Base-by-base conservation (phyloP, 31 red algal genomes). In the Pterothamnion heteromorphum region DNA sequence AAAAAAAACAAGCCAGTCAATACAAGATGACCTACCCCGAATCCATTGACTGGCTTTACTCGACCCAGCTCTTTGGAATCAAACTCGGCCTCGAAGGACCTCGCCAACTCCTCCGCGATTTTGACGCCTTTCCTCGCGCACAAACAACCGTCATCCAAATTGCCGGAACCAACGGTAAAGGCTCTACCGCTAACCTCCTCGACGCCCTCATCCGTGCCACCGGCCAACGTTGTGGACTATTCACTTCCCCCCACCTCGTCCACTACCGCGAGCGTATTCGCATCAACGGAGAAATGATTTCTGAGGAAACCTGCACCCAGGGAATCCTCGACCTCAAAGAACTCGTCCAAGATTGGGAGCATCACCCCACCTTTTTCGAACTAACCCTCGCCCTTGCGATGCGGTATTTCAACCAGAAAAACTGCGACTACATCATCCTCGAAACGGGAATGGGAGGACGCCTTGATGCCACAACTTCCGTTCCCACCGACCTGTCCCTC, bases 121-220 rank as follows among this genome's bases (percentile, higher is more conserved):
- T 82, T 82, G 9, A 9, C 5, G 26, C 9, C 31, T 82, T 18
- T 64, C 51, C 51, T 64, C 9, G 14, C 9, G n/a, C 14, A n/a
- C 14, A 64, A 64, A 64, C 78, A 9, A 82, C 21, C 21, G 78
- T 82, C 5, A 82, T 82, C 24, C 9, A 14, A 18, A 27, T 82
- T 21, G 78, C 78, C 21, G 78, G 78, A 27, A 82, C 78, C n/a
- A 82, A 82, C 31, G 78, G 78, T 27, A 82, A 82, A 27, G 78
- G 78, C 14, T 23, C 78, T 9, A 82, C 78, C 5, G 21, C n/a
- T 82, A 27, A 18, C 5, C 9, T 82, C n/a, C 9, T 82, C 21
- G 78, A 82, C n/a, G 9, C 51, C 14, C 14, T 64, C 14, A n/a
- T n/a, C n/a, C 51, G 51, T 64, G 51, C 51, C n/a, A 64, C 51